These are phyloP conservation scores for Cyberlindnera veronae DNA, from an alignment of 805 yeast species.

Conservation along the genomic window DNA sequence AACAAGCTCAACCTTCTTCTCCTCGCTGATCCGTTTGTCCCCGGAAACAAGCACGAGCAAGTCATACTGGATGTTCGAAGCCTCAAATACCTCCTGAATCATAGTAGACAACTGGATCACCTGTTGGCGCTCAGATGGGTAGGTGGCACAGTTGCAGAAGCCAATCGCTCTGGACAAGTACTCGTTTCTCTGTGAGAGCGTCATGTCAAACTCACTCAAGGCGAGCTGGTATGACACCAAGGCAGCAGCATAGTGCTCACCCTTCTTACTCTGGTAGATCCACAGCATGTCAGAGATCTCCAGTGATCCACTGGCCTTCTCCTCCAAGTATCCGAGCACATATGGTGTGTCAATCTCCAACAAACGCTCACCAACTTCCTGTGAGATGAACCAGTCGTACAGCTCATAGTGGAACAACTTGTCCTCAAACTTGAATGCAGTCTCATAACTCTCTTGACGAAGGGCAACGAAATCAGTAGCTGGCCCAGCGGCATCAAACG, in stretches of 20 bases:
- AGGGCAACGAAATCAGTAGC: slow-evolving; percentile 41
- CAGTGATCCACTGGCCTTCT: slow-evolving; percentile 58
- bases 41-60: slow-evolving; percentile 39
- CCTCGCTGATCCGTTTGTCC: slow-evolving; percentile 48
- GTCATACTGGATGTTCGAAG: slow-evolving; percentile 76
- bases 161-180: slow-evolving; percentile 90
- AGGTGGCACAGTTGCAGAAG: slow-evolving; percentile 80
- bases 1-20: slow-evolving; percentile 48
- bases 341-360: slow-evolving; percentile 79
- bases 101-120: slow-evolving; percentile 65
- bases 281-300: slow-evolving; percentile 81
- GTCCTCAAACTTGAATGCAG: slow-evolving; percentile 72
- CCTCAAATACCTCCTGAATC: slow-evolving; percentile 79
- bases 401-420: slow-evolving; percentile 87
- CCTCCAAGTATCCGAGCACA: slow-evolving; percentile 72
- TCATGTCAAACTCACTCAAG: slow-evolving; percentile 64
- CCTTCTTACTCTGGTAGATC: slow-evolving; percentile 83
- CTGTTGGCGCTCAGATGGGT: slow-evolving; percentile 71
- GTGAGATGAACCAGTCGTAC: slow-evolving; percentile 86
- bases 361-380: slow-evolving; percentile 72
- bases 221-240: slow-evolving; percentile 71
- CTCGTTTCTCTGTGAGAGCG: slow-evolving; percentile 75
- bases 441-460: slow-evolving; percentile 68
- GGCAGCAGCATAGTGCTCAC: slow-evolving; percentile 80
- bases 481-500: slow-evolving; percentile 13